phyloP scores from a whole-genome alignment of 306 rosid species.

The Luffa aegyptiaca region DNA sequence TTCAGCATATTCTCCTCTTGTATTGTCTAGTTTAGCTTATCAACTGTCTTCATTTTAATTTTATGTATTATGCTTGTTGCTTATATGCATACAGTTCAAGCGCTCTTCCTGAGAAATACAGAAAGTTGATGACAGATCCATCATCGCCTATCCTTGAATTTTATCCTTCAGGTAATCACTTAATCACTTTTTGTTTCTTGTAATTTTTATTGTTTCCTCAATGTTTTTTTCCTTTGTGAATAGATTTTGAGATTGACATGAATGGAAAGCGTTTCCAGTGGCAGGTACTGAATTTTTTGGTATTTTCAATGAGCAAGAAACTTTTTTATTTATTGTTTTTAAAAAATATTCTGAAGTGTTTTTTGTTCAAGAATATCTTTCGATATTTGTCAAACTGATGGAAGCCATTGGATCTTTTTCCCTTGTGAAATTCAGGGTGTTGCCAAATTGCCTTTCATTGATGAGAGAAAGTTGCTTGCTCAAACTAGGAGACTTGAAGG shows the following conservation, averaged over 20 bases:
- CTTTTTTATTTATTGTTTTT: neutral
- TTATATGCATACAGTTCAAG: constrained; percentile 54
- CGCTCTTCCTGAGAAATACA: constrained; percentile 78
- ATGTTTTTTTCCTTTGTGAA: constrained; percentile 9
- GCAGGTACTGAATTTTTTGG: constrained; percentile 46
- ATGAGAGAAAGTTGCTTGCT: constrained; percentile 70
- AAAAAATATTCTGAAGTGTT: neutral
- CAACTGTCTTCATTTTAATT: neutral
- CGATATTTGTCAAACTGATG: constrained; percentile 6
- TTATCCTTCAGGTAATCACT: constrained; percentile 68
- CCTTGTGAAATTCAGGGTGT: constrained; percentile 53
- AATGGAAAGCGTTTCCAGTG: constrained; percentile 92
- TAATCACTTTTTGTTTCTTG: constrained; percentile 11
- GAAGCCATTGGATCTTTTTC: constrained; percentile 4
- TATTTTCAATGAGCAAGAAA: neutral
- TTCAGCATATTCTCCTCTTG: neutral
- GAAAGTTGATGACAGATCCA: constrained; percentile 76
- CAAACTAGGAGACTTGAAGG: constrained; percentile 75
- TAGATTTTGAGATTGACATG: constrained; percentile 97
- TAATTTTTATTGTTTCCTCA: constrained; percentile 1
- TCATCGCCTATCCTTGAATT: constrained; percentile 64
- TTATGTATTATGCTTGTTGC: neutral
- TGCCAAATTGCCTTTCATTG: constrained; percentile 92
- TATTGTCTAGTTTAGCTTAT: neutral
- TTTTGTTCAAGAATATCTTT: neutral